Evolutionary conservation across 352 stramenopile species (phyloP).

Genomic region (Globisporangium sylvaticum): DNA sequence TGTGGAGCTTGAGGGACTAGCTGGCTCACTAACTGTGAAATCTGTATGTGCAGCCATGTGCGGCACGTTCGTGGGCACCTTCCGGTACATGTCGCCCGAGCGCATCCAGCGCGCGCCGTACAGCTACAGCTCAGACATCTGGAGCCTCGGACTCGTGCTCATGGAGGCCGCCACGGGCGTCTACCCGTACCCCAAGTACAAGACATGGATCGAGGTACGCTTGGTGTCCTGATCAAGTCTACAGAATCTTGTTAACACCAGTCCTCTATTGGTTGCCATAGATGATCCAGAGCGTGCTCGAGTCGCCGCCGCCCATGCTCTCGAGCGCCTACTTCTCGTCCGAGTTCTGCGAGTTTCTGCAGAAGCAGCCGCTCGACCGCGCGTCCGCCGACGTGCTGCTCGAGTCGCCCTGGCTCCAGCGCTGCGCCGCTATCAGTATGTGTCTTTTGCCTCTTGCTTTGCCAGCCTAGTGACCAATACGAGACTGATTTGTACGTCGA

Average conservation of each 20-base stretch:
- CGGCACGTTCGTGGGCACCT: constrained; percentile 92
- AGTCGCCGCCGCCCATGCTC: constrained; percentile 61
- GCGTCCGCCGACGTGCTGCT: constrained; percentile 57
- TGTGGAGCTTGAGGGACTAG: no score
- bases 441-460: constrained; percentile 12
- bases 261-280: neutral
- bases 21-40: no score
- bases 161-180: constrained; percentile 89
- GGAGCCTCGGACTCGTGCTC: constrained; percentile 90
- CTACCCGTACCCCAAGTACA: constrained; percentile 85
- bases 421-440: constrained; percentile 62
- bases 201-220: constrained; percentile 66
- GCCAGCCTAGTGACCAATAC: neutral
- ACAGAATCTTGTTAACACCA: neutral
- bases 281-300: constrained; percentile 77
- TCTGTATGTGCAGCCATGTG: no score
- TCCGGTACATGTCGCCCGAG: constrained; percentile 92
- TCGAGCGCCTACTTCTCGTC: constrained; percentile 63
- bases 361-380: constrained; percentile 62
- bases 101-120: constrained; percentile 88
- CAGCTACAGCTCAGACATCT: constrained; percentile 90
- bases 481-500: neutral
- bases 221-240: neutral
- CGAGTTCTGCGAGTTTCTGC: constrained; percentile 75
- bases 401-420: constrained; percentile 68